Conservation (phyloP, 1,284 basidiomycete species). For the Cutaneotrichosporon sp. region DNA sequence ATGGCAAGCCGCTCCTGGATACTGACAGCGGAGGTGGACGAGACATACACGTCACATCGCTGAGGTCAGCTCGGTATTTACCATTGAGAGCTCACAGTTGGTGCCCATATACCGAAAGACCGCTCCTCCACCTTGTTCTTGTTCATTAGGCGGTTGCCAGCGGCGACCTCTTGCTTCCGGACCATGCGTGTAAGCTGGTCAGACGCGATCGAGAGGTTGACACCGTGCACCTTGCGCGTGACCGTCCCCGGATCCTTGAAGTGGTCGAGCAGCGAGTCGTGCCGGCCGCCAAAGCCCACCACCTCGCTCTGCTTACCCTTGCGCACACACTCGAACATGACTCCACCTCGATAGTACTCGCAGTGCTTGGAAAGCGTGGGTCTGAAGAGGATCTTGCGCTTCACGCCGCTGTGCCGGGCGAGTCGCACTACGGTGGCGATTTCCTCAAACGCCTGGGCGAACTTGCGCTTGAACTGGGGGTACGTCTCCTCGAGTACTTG, state of each 20-base stretch:
- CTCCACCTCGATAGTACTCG: slow-evolving; percentile 52
- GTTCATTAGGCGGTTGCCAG: slow-evolving; percentile 47
- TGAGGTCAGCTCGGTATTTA: slow-evolving; percentile 31
- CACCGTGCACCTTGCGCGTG: slow-evolving; percentile 48
- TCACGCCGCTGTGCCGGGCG: slow-evolving; percentile 50
- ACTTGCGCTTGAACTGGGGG: slow-evolving; percentile 20
- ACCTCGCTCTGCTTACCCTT: slow-evolving; percentile 52
- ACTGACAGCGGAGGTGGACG: slow-evolving; percentile 49
- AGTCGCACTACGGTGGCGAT: slow-evolving; percentile 48
- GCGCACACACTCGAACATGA: slow-evolving; percentile 54
- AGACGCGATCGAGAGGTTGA: slow-evolving; percentile 53
- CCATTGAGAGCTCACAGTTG: slow-evolving; percentile 23
- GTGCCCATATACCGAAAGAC: slow-evolving; percentile 50
- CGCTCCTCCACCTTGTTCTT: slow-evolving; percentile 49
- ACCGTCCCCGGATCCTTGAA: slow-evolving; percentile 49
- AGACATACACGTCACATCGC: slow-evolving; percentile 57
- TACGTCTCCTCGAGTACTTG: slow-evolving; percentile 30
- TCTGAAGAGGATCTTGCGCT: slow-evolving; percentile 50
- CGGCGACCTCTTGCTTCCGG: slow-evolving; percentile 47
- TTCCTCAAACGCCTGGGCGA: slow-evolving; percentile 47
- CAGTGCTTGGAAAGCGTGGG: slow-evolving; percentile 45
- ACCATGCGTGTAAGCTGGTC: slow-evolving; percentile 52
- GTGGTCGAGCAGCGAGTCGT: slow-evolving; percentile 48
- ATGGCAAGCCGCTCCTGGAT: slow-evolving; percentile 51
- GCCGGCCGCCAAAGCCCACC: slow-evolving; percentile 50